Percentiles rank a stretch among this genome's conserved stretches.
Evolutionary conservation across 495 filamentous ascomycete genomes (phyloP).

Genomic region (Oleoguttula mirabilis): DNA sequence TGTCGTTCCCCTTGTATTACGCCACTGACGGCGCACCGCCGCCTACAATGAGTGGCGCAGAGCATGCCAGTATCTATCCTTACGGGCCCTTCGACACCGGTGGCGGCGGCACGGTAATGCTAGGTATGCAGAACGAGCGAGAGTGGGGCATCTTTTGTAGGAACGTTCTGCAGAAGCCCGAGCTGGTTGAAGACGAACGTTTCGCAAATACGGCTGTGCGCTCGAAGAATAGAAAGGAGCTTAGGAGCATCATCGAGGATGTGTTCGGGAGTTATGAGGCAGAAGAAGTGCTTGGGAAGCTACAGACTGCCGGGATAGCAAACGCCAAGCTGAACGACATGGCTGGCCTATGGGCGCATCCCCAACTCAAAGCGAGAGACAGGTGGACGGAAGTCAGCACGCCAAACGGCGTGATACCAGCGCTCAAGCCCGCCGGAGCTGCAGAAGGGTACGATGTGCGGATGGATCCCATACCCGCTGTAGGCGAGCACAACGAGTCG

Average conservation of each 20-base stretch:
- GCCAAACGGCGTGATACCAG: slow-evolving; percentile 31
- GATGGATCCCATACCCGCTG: slow-evolving; percentile 21
- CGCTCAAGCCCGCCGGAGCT: slow-evolving; percentile 34
- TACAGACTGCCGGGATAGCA: slow-evolving; percentile 28
- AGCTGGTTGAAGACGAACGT: slow-evolving; percentile 12
- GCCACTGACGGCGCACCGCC: slow-evolving; percentile 32
- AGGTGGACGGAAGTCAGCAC: slow-evolving; percentile 39
- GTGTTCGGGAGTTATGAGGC: slow-evolving; percentile 13
- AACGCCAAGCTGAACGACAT: slow-evolving; percentile 42
- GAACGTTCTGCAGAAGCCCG: slow-evolving; percentile 26
- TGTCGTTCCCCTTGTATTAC: slow-evolving; percentile 45
- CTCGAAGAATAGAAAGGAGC: slow-evolving; percentile 17
- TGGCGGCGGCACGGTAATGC: slow-evolving; percentile 38
- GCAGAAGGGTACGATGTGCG: slow-evolving; percentile 14
- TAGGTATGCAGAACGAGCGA: slow-evolving; percentile 43
- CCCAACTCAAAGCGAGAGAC: slow-evolving; percentile 34
- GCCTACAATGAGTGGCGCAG: slow-evolving; percentile 35
- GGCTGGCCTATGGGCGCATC: slow-evolving; percentile 39
- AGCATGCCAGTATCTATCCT: slow-evolving; percentile 41
- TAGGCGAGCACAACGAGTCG: slow-evolving; percentile 17
- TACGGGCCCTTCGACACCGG: slow-evolving; percentile 42
- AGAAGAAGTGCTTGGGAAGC: slow-evolving; percentile 11
- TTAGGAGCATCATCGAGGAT: slow-evolving; percentile 18
- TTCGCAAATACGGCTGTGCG: slow-evolving; percentile 16
- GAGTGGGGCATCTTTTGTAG: slow-evolving; percentile 40